Evolutionary conservation across 2,329 filamentous ascomycete species (phyloP).

Genomic region (Cladosporium sp.): DNA sequence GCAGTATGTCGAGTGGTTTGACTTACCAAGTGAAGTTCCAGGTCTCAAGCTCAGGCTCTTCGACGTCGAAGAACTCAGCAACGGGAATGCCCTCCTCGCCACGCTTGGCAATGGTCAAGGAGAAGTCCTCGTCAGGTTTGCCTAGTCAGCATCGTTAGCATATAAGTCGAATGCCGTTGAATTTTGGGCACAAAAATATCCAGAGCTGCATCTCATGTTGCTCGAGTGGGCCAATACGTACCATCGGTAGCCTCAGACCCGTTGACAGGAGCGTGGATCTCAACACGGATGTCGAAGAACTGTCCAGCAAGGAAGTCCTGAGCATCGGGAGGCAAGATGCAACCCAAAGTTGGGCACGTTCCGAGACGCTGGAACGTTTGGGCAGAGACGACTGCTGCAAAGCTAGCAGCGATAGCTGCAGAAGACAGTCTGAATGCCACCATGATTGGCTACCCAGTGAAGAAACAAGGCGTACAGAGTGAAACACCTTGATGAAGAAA

Average conservation of each 20-base stretch:
- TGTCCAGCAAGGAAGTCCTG: conserved; percentile 81
- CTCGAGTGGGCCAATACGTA: not conserved
- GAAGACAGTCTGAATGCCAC: conserved; percentile 8
- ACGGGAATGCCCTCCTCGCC: conserved; percentile 52
- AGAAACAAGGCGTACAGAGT: conserved; percentile 1
- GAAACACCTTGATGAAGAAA: conserved; percentile 12
- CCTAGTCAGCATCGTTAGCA: not conserved
- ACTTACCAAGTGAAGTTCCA: conserved; percentile 86
- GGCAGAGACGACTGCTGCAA: conserved; percentile 28
- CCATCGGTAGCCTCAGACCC: conserved; percentile 68
- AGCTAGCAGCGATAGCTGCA: conserved; percentile 6
- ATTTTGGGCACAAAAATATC: too few relatives aligned
- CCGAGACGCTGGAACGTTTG: conserved; percentile 56
- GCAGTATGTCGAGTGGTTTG: conserved; percentile 20
- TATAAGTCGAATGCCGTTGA: not conserved
- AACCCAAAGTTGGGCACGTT: conserved; percentile 52
- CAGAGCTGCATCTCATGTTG: not conserved
- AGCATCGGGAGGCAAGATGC: conserved; percentile 52
- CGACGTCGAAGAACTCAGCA: conserved; percentile 63
- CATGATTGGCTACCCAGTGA: conserved; percentile 10
- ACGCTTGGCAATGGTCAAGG: conserved; percentile 67
- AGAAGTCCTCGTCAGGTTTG: conserved; percentile 70
- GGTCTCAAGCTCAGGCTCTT: conserved; percentile 69
- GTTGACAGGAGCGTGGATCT: conserved; percentile 61
- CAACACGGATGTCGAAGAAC: conserved; percentile 77